Conservation (phyloP, 371 early-diverging fungal genomes). For the Batkoa obscura region DNA sequence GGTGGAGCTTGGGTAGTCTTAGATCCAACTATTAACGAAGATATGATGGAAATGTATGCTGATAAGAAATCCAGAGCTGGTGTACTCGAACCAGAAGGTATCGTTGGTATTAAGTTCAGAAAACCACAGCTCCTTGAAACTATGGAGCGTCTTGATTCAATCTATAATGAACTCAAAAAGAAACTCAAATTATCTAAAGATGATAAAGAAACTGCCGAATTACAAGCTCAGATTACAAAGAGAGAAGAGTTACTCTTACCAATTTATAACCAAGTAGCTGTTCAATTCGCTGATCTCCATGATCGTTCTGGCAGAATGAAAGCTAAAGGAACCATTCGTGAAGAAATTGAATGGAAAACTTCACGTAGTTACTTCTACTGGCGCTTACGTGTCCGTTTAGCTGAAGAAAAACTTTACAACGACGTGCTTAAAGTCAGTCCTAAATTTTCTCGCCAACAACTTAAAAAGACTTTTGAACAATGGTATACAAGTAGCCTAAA, state of each 20-base stretch:
- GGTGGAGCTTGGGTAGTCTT: slow-evolving; percentile 99
- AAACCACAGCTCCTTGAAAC: slow-evolving; percentile 73
- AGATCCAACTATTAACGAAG: slow-evolving; percentile 92
- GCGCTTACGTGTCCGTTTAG: slow-evolving; percentile 66
- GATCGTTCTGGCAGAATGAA: slow-evolving; percentile 93
- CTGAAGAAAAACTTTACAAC: slow-evolving; percentile 47
- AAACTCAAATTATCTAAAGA: slow-evolving; percentile 22
- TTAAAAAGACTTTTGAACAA: not conserved
- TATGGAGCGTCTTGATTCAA: slow-evolving; percentile 76
- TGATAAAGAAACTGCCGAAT: slow-evolving; percentile 16
- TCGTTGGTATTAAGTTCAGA: slow-evolving; percentile 98
- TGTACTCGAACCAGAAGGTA: slow-evolving; percentile 95
- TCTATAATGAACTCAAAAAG: slow-evolving; percentile 26
- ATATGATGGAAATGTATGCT: slow-evolving; percentile 98
- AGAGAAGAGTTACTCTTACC: slow-evolving; percentile 77
- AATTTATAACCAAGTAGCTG: slow-evolving; percentile 80
- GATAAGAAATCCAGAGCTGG: slow-evolving; percentile 82
- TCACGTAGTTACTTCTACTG: slow-evolving; percentile 84
- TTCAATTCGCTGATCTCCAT: slow-evolving; percentile 94
- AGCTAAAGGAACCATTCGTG: slow-evolving; percentile 77
- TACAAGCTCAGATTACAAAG: slow-evolving; percentile 49
- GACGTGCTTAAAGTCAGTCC: slow-evolving; percentile 23
- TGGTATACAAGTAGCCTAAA: too few species aligned
- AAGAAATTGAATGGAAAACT: slow-evolving; percentile 58
- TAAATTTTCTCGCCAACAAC: slow-evolving; percentile 14